These are phyloP conservation scores for Exophiala oligosperma DNA, from an alignment of 2,329 filamentous ascomycete species.

Conservation along the genomic window DNA sequence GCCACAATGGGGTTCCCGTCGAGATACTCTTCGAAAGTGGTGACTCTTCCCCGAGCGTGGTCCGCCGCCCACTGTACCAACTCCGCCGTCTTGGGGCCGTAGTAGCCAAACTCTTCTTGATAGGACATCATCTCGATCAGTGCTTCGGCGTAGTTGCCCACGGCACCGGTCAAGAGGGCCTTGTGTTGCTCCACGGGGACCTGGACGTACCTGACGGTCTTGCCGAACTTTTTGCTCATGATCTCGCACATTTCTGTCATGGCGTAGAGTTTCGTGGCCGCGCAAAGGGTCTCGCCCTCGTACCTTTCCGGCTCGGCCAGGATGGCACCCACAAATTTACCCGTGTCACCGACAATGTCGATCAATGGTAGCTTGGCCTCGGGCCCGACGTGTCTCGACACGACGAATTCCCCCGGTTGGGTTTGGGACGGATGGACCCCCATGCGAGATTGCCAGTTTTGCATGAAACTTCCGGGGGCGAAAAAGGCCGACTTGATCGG, in stretches of 20 bases:
- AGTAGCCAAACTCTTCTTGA: slow-evolving; percentile 39
- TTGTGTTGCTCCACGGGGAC: slow-evolving; percentile 30
- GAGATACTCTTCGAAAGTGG: slow-evolving; percentile 41
- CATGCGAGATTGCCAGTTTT: slow-evolving; percentile 41
- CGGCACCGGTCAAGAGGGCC: slow-evolving; percentile 27
- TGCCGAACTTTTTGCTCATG: slow-evolving; percentile 39
- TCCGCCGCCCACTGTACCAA: slow-evolving; percentile 32
- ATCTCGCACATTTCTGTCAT: slow-evolving; percentile 35
- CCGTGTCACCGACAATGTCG: slow-evolving; percentile 39
- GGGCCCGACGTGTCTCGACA: slow-evolving; percentile 25
- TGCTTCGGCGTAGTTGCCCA: slow-evolving; percentile 31
- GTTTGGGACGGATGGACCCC: slow-evolving; percentile 1
- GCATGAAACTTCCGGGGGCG: slow-evolving; percentile 57
- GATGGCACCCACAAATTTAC: slow-evolving; percentile 39
- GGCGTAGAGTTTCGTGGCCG: slow-evolving; percentile 36
- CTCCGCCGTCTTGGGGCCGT: slow-evolving; percentile 35
- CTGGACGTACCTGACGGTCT: slow-evolving; percentile 37
- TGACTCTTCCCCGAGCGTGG: slow-evolving; percentile 28
- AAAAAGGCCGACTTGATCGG: slow-evolving; percentile 55
- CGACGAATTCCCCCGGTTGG: slow-evolving; percentile 31
- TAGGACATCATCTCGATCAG: slow-evolving; percentile 1
- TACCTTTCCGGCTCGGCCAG: slow-evolving; percentile 39
- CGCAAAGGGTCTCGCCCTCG: slow-evolving; percentile 38
- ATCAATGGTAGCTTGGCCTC: slow-evolving; percentile 35
- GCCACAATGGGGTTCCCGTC: slow-evolving; percentile 17